Evolutionary conservation across 306 rosid genomes (phyloP).

Genomic region (Calophaca sinica): DNA sequence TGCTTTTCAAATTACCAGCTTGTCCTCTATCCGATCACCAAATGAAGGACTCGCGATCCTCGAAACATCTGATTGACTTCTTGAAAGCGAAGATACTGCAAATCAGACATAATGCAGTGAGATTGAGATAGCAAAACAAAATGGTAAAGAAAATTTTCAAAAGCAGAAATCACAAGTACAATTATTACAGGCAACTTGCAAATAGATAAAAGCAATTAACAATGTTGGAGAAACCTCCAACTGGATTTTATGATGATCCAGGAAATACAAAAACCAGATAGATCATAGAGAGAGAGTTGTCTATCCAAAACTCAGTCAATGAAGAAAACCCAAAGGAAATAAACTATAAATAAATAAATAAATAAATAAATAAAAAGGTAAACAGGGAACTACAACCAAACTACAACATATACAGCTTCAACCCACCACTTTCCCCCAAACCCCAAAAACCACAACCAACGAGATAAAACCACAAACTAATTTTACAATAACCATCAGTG

Average conservation of each 20-base stretch:
- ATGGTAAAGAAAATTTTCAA: slow-evolving; percentile 17
- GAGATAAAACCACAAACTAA: slow-evolving; percentile 27
- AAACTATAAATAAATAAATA: background rate
- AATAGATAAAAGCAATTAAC: slow-evolving; percentile 18
- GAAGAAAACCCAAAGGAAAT: background rate
- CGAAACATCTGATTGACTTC: slow-evolving; percentile 84
- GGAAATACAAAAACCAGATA: slow-evolving; percentile 37
- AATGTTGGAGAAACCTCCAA: background rate
- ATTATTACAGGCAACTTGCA: slow-evolving; percentile 27
- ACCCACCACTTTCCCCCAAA: slow-evolving; percentile 21
- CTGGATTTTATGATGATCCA: slow-evolving; percentile 19
- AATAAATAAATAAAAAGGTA: background rate
- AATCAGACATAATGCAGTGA: slow-evolving; percentile 45
- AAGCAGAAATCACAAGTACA: slow-evolving; percentile 31
- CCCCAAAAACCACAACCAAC: slow-evolving; percentile 27
- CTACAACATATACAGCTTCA: slow-evolving; percentile 7
- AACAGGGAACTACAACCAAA: slow-evolving; percentile 32
- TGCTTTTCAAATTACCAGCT: slow-evolving; percentile 63
- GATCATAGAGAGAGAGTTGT: slow-evolving; percentile 23
- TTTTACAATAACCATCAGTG: background rate
- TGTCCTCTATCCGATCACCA: slow-evolving; percentile 77
- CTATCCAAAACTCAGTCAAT: slow-evolving; percentile 20
- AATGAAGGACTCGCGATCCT: slow-evolving; percentile 57
- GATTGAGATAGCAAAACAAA: slow-evolving; percentile 21
- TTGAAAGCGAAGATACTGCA: slow-evolving; percentile 71